Percentiles rank a stretch among this genome's conserved stretches.
Evolutionary conservation across 306 rosid species (phyloP).

Genomic region (peach (Prunus persica)): DNA sequence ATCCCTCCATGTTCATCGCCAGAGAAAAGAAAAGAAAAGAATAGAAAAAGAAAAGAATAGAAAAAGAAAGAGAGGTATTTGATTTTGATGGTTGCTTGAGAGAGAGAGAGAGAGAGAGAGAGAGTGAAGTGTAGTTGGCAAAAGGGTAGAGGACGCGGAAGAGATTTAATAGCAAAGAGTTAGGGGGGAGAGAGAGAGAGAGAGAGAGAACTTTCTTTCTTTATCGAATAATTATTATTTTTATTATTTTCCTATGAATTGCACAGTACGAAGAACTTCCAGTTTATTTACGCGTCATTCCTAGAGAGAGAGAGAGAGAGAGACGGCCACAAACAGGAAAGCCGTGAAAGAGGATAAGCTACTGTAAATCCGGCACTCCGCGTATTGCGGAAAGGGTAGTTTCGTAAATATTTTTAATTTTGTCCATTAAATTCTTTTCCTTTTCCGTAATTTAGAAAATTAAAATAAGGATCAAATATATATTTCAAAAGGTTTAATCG

Average conservation of each 20-base stretch:
- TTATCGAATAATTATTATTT: background rate
- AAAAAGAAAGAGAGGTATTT: background rate
- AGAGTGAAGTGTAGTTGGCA: background rate
- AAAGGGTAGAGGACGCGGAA: background rate
- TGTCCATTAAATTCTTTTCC: too few relatives aligned
- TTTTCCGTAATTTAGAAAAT: too few relatives aligned
- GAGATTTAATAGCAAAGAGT: background rate
- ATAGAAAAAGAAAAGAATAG: background rate
- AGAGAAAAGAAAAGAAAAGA: background rate
- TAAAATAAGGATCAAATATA: too few relatives aligned
- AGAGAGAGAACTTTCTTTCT: background rate
- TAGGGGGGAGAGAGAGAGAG: background rate
- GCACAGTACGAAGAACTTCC: background rate
- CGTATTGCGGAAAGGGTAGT: background rate
- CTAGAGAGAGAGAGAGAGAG: background rate
- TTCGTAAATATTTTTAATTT: too few relatives aligned
- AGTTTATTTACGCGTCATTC: too few relatives aligned
- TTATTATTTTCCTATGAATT: background rate
- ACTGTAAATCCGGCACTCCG: background rate
- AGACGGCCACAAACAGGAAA: background rate
- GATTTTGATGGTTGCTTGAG: background rate
- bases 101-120: background rate
- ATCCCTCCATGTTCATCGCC: conserved; percentile 12
- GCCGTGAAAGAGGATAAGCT: background rate
- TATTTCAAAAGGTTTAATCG: too few relatives aligned